Evolutionary conservation across 202 grass and related monocot species (phyloP), one percentile per base, ranked within the genome.

Genomic region (Hordeum pubiflorum): DNA sequence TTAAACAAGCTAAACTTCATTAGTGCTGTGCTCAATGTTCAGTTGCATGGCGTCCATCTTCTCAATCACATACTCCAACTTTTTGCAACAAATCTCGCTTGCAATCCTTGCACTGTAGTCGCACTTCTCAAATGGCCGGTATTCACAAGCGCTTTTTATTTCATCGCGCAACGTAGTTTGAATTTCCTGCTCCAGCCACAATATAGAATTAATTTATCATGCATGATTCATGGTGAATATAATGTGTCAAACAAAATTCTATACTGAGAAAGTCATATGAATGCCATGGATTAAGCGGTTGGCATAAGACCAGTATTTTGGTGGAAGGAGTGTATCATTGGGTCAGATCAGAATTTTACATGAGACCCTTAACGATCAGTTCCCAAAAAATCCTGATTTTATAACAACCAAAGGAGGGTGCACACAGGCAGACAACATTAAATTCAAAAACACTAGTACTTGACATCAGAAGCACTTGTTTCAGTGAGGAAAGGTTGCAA

Each of bases 101-200:
- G 92, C 84, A 69, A 93, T 98, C 88, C 96, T 98, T 40, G 96
- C 83, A 22, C 82, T 93, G 82, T 98, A 98, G 58, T 95, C 95
- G 26, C 84, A 98, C 75, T 95, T 98, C 81, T 98, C 95, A 83
- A 98, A 98, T 14, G 95, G 95, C 20, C 90, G 90, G 63, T 98
- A 50, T 74, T 98, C 95, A 22, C 90, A 94, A 24, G 92, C 89
- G 69, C 95, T 91, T 75, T 88, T 98, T 65, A 98, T 98, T 81
- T 95, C 95, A 60, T 93, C 95, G 1, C 92, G 92, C 68, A 98
- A 44, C 21, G 90, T 93, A 63, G 80, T 88, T 81, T 98, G 92
- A 73, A 98, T 95, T 56, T 98, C 90, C 95, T 98, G 79, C 24
- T 84, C 57, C 26, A 63, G 31, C 13, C 39, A 82, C 75, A 77